These are phyloP conservation scores for Fusarium duplospermum DNA, from an alignment of 2,329 filamentous ascomycete species.

Conservation along the genomic window DNA sequence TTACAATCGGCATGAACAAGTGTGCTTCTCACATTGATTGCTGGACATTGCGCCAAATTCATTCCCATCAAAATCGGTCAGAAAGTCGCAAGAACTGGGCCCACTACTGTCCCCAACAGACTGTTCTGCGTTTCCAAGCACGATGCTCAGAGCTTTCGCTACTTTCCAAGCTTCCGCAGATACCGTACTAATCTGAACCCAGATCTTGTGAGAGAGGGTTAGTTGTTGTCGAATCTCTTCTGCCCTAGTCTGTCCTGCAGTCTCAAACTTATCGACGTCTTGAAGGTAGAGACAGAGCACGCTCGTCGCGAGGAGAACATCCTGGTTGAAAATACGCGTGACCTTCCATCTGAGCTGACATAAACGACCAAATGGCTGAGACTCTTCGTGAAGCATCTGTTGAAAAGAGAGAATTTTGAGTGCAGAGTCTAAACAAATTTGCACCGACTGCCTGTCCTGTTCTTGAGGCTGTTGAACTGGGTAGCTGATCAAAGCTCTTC, in stretches of 20 bases:
- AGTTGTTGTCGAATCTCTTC: constrained; percentile 23
- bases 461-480: constrained; percentile 11
- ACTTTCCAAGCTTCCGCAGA: constrained; percentile 28
- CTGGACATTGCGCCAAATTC: constrained; percentile 5
- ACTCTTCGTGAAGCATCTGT: constrained; percentile 27
- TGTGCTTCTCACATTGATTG: constrained; percentile 30
- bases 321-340: constrained; percentile 23
- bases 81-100: constrained; percentile 8
- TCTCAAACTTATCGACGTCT: constrained; percentile 26
- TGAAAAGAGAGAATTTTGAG: constrained; percentile 26
- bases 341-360: constrained; percentile 24
- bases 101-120: neutral
- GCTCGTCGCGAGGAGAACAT: constrained; percentile 25
- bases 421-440: constrained; percentile 24
- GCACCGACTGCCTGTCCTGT: constrained; percentile 12
- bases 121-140: constrained; percentile 20
- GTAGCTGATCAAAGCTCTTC: constrained; percentile 19
- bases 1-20: neutral
- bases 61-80: constrained; percentile 17
- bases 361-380: constrained; percentile 28
- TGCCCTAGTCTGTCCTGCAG: constrained; percentile 7
- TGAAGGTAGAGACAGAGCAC: constrained; percentile 28
- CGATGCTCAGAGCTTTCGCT: constrained; percentile 25
- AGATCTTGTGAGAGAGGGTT: constrained; percentile 23
- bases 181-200: constrained; percentile 20